A percentile compares a stretch with the other conserved stretches of the same genome.
phyloP scores from a whole-genome alignment of 2,329 filamentous ascomycete species.

The Aspergillus ruber region DNA sequence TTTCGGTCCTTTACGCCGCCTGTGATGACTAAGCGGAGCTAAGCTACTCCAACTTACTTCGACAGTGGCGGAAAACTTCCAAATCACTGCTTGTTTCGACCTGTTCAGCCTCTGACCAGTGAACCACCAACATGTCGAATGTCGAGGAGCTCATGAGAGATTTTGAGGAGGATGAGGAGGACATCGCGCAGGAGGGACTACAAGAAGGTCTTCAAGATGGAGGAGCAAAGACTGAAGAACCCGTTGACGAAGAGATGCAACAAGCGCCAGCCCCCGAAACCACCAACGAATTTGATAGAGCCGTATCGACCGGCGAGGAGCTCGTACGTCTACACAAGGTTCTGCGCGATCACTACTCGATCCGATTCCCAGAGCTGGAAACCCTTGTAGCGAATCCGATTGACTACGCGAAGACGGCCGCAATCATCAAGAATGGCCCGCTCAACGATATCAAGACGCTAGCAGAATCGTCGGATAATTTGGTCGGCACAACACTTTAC shows the following conservation, averaged over 20 bases:
- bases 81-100: too few species aligned
- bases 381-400: conserved; percentile 82
- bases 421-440: conserved; percentile 86
- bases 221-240: conserved; percentile 60
- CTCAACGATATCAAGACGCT: conserved; percentile 80
- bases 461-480: conserved; percentile 69
- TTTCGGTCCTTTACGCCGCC: conserved; percentile 10
- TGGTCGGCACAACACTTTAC: conserved; percentile 67
- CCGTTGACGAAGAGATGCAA: conserved; percentile 53
- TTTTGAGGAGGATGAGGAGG: conserved; percentile 67
- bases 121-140: conserved; percentile 64
- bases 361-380: conserved; percentile 89
- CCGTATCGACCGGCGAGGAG: conserved; percentile 88
- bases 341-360: conserved; percentile 90
- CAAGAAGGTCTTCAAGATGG: neutral
- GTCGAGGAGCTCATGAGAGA: conserved; percentile 90
- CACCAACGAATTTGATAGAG: conserved; percentile 77
- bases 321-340: conserved; percentile 93
- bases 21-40: conserved; percentile 2
- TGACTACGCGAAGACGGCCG: conserved; percentile 91
- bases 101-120: neutral
- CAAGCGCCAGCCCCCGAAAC: conserved; percentile 59
- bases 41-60: too few species aligned
- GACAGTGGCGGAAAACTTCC: too few species aligned
- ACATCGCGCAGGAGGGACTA: conserved; percentile 50